phyloP scores from a whole-genome alignment of 2,329 filamentous ascomycete genomes.

The Magnaporthiopsis poae region DNA sequence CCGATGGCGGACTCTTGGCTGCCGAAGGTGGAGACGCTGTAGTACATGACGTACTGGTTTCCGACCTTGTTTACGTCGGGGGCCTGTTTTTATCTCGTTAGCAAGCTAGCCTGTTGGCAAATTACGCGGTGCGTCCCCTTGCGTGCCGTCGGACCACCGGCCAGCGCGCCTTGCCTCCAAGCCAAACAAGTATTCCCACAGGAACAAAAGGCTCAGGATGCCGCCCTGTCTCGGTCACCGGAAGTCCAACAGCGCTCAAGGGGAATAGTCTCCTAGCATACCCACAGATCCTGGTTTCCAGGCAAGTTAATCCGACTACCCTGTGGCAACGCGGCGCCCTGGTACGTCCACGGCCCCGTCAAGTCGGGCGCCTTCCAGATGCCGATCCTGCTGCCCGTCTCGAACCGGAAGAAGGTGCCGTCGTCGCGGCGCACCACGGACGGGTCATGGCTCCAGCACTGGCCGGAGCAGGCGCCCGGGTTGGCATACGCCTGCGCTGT shows the following conservation, averaged over 20 bases:
- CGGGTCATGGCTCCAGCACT: constrained; percentile 24
- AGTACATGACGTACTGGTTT: constrained; percentile 54
- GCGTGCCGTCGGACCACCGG: too few relatives aligned
- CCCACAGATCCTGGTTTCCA: constrained; percentile 31
- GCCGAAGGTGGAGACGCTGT: constrained; percentile 52
- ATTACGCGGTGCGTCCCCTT: too few relatives aligned
- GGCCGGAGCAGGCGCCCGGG: constrained; percentile 23
- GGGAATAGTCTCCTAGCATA: constrained; percentile 13
- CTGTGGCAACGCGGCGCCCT: constrained; percentile 26
- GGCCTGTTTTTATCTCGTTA: constrained; percentile 29
- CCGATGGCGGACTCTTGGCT: constrained; percentile 53
- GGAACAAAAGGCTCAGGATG: too few relatives aligned
- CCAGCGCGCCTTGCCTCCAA: too few relatives aligned
- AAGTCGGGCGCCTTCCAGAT: constrained; percentile 28
- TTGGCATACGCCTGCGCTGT: not conserved
- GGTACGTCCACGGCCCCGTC: constrained; percentile 31
- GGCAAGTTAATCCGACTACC: constrained; percentile 28
- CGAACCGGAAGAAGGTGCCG: constrained; percentile 33
- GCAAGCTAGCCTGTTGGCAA: not conserved
- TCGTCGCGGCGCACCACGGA: constrained; percentile 28
- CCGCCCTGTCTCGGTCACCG: too few relatives aligned
- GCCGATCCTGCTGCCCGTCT: constrained; percentile 29
- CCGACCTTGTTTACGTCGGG: constrained; percentile 53
- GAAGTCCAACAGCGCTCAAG: too few relatives aligned
- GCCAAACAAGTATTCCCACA: too few relatives aligned